A percentile compares a stretch with the other conserved stretches of the same genome.
Evolutionary conservation across 2,329 filamentous ascomycete species (phyloP).

Genomic region (Epicoccum sorghinum): DNA sequence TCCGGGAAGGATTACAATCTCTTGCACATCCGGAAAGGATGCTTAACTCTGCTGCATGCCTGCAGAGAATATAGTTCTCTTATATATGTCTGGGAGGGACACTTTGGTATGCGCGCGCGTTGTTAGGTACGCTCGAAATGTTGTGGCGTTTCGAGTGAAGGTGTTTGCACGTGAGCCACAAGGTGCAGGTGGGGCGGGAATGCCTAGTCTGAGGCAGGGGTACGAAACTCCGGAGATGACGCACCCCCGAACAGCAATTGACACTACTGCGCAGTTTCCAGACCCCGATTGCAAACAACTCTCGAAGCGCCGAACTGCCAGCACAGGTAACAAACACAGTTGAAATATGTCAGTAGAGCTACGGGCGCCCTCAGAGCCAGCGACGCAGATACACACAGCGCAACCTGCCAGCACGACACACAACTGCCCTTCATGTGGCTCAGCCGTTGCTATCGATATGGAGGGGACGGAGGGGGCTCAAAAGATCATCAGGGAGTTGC

Average conservation of each 20-base stretch:
- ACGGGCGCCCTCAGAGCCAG: constrained; percentile 1
- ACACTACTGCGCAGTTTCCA: constrained; percentile 5
- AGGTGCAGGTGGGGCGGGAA: neutral
- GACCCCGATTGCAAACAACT: neutral
- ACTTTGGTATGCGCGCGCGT: too few species aligned
- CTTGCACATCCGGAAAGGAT: too few species aligned
- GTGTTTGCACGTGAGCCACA: neutral
- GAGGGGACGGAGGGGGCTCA: constrained; percentile 27
- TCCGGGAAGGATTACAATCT: too few species aligned
- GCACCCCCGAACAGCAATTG: neutral
- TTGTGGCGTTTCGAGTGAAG: neutral
- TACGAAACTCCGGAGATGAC: neutral
- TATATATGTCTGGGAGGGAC: too few species aligned
- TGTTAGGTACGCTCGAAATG: too few species aligned
- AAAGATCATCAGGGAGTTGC: constrained; percentile 60
- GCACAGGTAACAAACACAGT: neutral
- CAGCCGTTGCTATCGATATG: constrained; percentile 20
- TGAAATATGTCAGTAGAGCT: constrained; percentile 13
- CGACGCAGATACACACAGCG: constrained; percentile 2
- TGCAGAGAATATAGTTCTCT: too few species aligned
- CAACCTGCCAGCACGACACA: constrained; percentile 16
- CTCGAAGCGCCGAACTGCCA: neutral
- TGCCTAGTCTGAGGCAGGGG: neutral
- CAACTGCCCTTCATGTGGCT: constrained; percentile 44
- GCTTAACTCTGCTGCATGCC: too few species aligned